Conservation (phyloP, 768 basidiomycete genomes). For the Boletus tomentosulus region DNA sequence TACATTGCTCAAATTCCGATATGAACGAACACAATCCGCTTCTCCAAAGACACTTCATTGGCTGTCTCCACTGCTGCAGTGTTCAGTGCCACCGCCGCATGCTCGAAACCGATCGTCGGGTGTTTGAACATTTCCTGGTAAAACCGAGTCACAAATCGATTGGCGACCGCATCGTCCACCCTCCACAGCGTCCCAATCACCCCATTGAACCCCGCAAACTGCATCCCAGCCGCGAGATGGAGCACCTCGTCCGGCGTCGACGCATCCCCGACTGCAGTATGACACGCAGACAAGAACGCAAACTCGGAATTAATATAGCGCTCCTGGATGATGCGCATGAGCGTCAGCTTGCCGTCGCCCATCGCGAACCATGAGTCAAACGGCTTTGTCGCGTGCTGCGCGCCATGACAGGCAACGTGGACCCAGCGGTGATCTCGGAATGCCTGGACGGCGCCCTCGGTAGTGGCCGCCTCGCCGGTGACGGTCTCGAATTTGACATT, state of each 20-base stretch:
- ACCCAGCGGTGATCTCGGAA: neutral
- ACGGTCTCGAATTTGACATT: neutral
- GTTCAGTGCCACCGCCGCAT: too few species aligned
- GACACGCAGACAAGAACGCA: neutral
- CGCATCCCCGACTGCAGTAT: neutral
- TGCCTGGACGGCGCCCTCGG: neutral
- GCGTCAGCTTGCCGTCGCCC: neutral
- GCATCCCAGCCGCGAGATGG: neutral
- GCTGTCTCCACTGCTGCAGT: too few species aligned
- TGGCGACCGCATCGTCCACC: too few species aligned
- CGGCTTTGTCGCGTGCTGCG: neutral
- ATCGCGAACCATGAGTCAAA: neutral
- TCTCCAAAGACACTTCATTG: too few species aligned
- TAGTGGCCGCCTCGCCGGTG: neutral
- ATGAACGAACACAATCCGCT: too few species aligned
- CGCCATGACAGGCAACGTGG: neutral
- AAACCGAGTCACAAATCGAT: too few species aligned
- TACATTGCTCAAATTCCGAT: too few species aligned
- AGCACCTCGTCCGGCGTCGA: neutral
- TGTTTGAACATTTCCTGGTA: too few species aligned
- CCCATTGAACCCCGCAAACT: neutral
- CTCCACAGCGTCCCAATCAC: neutral
- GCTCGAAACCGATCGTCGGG: too few species aligned
- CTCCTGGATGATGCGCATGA: neutral
- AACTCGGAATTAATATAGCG: too few species aligned